A percentile compares a stretch with the other conserved stretches of the same genome.
phyloP scores from a whole-genome alignment of 495 filamentous ascomycete genomes.

The Neurospora sp. region DNA sequence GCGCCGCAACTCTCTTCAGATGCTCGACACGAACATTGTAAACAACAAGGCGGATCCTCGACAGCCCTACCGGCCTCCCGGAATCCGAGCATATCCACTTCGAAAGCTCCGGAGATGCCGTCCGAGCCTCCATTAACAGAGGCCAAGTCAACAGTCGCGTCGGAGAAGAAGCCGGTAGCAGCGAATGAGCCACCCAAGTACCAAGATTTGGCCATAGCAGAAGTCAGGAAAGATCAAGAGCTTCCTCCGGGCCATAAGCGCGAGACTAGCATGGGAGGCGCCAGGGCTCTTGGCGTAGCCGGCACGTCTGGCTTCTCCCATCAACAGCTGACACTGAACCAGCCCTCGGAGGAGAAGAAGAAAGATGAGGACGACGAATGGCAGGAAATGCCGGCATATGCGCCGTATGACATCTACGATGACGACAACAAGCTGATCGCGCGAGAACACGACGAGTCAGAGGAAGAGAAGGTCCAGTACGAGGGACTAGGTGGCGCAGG shows the following conservation, averaged over 20 bases:
- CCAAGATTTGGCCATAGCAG: conserved; percentile 12
- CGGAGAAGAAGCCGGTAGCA: not conserved
- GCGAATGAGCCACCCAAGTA: conserved; percentile 8
- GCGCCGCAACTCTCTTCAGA: conserved; percentile 1
- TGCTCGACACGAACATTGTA: conserved; percentile 6
- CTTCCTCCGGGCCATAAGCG: conserved; percentile 16
- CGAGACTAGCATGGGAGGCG: conserved; percentile 12
- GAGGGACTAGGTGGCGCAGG: conserved; percentile 72
- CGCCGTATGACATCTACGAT: conserved; percentile 88
- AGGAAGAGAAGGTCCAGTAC: conserved; percentile 65
- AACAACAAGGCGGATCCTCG: not conserved
- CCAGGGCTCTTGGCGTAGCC: not conserved
- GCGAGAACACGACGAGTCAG: conserved; percentile 58
- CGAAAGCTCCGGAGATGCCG: not conserved
- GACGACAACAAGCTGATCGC: conserved; percentile 84
- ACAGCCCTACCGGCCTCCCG: not conserved
- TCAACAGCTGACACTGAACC: conserved; percentile 59
- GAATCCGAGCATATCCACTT: not conserved
- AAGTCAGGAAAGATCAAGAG: conserved; percentile 9
- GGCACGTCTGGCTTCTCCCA: conserved; percentile 83
- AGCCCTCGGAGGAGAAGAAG: conserved; percentile 36
- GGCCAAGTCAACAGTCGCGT: not conserved
- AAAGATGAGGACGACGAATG: conserved; percentile 55
- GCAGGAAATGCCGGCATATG: conserved; percentile 90
- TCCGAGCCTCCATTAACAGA: not conserved